These are phyloP conservation scores for Lentinula raphanica DNA, from an alignment of 768 basidiomycete genomes.

Conservation along the genomic window DNA sequence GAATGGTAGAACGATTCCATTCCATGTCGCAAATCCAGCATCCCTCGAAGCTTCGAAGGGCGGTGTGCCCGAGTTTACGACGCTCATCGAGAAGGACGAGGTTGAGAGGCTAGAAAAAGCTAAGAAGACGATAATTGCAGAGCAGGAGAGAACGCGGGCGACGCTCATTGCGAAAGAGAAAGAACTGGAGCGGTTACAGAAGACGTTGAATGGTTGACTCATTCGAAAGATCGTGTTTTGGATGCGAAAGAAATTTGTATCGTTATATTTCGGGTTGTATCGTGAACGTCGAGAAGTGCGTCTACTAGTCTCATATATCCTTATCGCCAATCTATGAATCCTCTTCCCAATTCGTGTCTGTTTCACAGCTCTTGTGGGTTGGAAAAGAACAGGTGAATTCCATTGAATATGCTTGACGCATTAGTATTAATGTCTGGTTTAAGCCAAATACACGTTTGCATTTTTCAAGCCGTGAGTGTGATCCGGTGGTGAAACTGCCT, in stretches of 20 bases:
- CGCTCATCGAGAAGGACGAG: constrained; percentile 85
- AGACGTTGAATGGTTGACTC: constrained; percentile 34
- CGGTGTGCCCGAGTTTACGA: constrained; percentile 79
- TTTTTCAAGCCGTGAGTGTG: too few relatives aligned
- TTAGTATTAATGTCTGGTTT: too few relatives aligned
- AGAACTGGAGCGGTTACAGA: constrained; percentile 68
- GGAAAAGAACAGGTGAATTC: too few relatives aligned
- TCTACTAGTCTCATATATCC: too few relatives aligned
- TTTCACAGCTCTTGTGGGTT: too few relatives aligned
- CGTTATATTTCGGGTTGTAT: neutral
- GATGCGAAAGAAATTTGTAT: neutral
- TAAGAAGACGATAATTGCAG: constrained; percentile 58
- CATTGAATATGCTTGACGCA: too few relatives aligned
- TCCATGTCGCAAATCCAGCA: constrained; percentile 58
- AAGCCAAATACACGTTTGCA: too few relatives aligned
- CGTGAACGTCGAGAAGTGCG: too few relatives aligned
- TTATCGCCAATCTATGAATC: too few relatives aligned
- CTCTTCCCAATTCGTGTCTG: too few relatives aligned
- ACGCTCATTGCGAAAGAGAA: constrained; percentile 77
- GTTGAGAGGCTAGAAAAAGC: constrained; percentile 74
- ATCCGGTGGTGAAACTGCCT: too few relatives aligned
- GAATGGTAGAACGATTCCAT: constrained; percentile 57
- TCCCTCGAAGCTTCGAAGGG: constrained; percentile 63
- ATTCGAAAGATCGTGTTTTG: too few relatives aligned
- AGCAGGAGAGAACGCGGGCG: constrained; percentile 70